These are phyloP conservation scores for Gautieria morchelliformis DNA, from an alignment of 768 basidiomycete species.

Conservation along the genomic window DNA sequence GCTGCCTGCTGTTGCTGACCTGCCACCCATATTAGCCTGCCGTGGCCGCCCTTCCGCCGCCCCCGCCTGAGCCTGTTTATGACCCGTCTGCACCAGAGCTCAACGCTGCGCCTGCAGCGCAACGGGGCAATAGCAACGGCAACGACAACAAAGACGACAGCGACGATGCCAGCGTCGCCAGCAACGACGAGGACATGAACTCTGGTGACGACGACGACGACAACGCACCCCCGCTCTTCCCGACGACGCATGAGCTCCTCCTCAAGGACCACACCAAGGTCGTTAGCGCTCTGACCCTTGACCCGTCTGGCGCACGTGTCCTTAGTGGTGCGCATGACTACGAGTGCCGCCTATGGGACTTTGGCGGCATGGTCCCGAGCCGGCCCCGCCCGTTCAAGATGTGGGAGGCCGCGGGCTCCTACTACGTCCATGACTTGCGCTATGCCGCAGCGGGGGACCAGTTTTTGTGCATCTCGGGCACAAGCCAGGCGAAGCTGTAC, in stretches of 20 bases:
- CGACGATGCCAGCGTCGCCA: constrained; percentile 12
- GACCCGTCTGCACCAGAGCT: constrained; percentile 7
- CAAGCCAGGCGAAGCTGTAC: constrained; percentile 79
- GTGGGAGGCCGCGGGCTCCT: constrained; percentile 91
- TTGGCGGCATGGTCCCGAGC: constrained; percentile 82
- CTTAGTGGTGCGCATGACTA: constrained; percentile 94
- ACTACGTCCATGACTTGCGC: constrained; percentile 87
- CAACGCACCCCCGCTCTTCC: constrained; percentile 54
- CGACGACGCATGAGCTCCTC: constrained; percentile 81
- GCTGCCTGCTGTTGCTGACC: too few relatives aligned
- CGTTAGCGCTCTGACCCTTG: constrained; percentile 83
- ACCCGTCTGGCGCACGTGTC: constrained; percentile 89
- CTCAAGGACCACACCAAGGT: constrained; percentile 97
- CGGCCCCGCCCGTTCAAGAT: constrained; percentile 84
- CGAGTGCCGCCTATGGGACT: constrained; percentile 98
- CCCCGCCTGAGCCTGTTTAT: constrained; percentile 4
- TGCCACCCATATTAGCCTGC: too few relatives aligned
- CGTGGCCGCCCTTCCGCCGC: too few relatives aligned
- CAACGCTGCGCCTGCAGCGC: not conserved
- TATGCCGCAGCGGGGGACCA: constrained; percentile 82
- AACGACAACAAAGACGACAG: constrained; percentile 8
- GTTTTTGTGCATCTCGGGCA: constrained; percentile 83
- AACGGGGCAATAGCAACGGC: too few relatives aligned
- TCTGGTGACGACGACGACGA: constrained; percentile 24
- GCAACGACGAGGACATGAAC: too few relatives aligned